These are phyloP conservation scores for Lipomyces chichibuensis DNA, from an alignment of 805 yeast species.

Conservation along the genomic window DNA sequence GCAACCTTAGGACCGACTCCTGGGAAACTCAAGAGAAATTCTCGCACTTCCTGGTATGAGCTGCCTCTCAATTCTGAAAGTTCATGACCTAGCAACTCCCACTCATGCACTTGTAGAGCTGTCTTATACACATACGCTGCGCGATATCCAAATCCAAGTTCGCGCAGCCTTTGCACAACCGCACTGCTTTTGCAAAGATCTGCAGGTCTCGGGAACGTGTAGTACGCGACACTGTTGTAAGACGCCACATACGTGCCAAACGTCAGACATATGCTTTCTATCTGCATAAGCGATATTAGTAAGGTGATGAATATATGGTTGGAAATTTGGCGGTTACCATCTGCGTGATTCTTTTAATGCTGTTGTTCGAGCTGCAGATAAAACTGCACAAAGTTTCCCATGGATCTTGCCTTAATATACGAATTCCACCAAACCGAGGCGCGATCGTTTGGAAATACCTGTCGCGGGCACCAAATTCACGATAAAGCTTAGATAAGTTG, in stretches of 20 bases:
- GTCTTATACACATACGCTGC: constrained; percentile 86
- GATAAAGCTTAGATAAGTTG: constrained; percentile 56
- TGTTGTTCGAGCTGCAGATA: constrained; percentile 94
- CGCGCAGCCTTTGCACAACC: constrained; percentile 52
- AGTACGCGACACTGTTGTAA: constrained; percentile 59
- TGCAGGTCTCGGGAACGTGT: constrained; percentile 72
- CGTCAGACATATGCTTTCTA: constrained; percentile 41
- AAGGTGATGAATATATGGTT: background rate
- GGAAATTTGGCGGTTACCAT: constrained; percentile 61
- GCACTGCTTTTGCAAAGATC: constrained; percentile 1
- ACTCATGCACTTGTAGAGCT: constrained; percentile 56
- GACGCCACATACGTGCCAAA: constrained; percentile 66
- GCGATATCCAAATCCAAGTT: constrained; percentile 77
- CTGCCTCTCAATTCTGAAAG: constrained; percentile 51
- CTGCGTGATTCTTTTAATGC: constrained; percentile 86
- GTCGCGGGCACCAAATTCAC: constrained; percentile 65
- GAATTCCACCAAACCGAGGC: constrained; percentile 61
- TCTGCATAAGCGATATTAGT: background rate
- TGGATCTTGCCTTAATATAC: constrained; percentile 91
- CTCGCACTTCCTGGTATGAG: constrained; percentile 58
- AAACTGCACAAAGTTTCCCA: constrained; percentile 93
- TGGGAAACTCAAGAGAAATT: constrained; percentile 61
- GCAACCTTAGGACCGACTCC: constrained; percentile 99
- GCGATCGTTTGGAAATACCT: constrained; percentile 48
- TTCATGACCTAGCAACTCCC: constrained; percentile 44